A percentile compares a stretch with the other conserved stretches of the same genome.
phyloP scores from a whole-genome alignment of 176 grass and related monocot genomes.

The Cymbopogon citratus region DNA sequence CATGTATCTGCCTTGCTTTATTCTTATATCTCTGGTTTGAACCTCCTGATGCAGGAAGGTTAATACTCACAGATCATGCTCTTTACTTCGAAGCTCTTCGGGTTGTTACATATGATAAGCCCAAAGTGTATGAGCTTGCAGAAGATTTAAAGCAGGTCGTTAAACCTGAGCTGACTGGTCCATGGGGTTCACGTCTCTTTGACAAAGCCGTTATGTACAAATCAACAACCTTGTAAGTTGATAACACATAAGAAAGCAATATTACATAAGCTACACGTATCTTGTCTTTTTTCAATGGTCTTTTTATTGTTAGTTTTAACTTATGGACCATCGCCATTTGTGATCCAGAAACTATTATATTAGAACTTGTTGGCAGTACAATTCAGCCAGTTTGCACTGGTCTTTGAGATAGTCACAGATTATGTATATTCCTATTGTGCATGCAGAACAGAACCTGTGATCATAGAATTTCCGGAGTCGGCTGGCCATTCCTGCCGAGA shows the following conservation, averaged over 20 bases:
- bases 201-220: constrained; percentile 99
- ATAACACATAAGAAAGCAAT: constrained; percentile 2
- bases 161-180: constrained; percentile 93
- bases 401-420: neutral
- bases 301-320: constrained; percentile 5
- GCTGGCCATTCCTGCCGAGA: constrained; percentile 88
- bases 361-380: constrained; percentile 11
- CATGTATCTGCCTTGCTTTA: neutral
- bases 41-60: constrained; percentile 57
- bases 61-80: constrained; percentile 81
- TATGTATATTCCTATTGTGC: constrained; percentile 10
- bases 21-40: constrained; percentile 27
- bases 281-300: neutral
- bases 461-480: constrained; percentile 93
- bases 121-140: constrained; percentile 93
- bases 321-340: neutral
- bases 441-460: constrained; percentile 81
- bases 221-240: constrained; percentile 76
- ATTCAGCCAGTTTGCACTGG: neutral
- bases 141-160: constrained; percentile 92
- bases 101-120: constrained; percentile 84
- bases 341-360: neutral
- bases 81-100: constrained; percentile 93
- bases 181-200: constrained; percentile 97
- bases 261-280: constrained; percentile 3